These are phyloP conservation scores for Arthonia radiata DNA, from an alignment of 495 filamentous ascomycete species.

Conservation along the genomic window DNA sequence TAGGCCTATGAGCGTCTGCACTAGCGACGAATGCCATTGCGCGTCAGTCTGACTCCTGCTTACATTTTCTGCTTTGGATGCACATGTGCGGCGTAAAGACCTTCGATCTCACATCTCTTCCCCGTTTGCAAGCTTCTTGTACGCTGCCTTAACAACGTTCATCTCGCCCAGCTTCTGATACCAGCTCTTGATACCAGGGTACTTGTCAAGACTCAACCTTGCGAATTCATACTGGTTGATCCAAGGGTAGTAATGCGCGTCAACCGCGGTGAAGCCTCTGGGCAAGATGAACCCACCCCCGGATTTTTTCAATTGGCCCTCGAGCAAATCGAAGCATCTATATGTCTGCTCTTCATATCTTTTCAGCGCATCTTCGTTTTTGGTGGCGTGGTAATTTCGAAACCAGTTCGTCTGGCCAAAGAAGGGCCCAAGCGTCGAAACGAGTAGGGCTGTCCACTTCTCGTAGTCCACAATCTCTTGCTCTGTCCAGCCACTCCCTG, in stretches of 20 bases:
- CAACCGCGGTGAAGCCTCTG: constrained; percentile 15
- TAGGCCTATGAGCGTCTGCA: too few species aligned
- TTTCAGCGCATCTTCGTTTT: constrained; percentile 18
- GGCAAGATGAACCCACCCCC: constrained; percentile 16
- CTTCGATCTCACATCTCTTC: too few species aligned
- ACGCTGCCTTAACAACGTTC: too few species aligned
- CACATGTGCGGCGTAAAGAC: too few species aligned
- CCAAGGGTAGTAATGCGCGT: constrained; percentile 23
- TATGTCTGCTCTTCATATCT: constrained; percentile 17
- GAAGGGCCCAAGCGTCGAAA: constrained; percentile 19
- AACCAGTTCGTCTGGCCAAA: constrained; percentile 21
- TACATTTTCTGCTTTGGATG: too few species aligned
- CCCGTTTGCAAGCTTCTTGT: too few species aligned
- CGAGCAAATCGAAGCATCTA: constrained; percentile 19
- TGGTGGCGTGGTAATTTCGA: constrained; percentile 9
- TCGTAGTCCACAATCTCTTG: constrained; percentile 21
- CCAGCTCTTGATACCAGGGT: too few species aligned
- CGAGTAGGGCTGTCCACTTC: constrained; percentile 22
- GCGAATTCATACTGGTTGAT: constrained; percentile 16
- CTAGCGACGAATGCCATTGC: too few species aligned
- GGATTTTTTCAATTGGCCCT: constrained; percentile 17
- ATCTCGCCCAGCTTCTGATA: too few species aligned
- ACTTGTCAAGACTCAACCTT: constrained; percentile 17
- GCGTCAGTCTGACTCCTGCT: too few species aligned
- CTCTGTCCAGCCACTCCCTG: constrained; percentile 10